Evolutionary conservation across 768 basidiomycete species (phyloP).

Genomic region (Termitomyces heimii): DNA sequence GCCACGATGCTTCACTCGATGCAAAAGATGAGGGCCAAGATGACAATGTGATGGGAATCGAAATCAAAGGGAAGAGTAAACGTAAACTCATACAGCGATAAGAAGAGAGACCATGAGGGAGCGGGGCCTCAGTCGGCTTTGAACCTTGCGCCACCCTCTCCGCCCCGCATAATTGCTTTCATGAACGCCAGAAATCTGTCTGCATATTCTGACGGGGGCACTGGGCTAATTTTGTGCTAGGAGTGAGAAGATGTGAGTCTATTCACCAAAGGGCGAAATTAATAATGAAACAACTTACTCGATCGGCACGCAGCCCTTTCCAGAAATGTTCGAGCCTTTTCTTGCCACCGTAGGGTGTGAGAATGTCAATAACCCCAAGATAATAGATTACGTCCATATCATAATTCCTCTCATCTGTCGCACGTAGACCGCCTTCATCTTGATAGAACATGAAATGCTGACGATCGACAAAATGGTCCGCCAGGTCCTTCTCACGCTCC

Average conservation of each 20-base stretch:
- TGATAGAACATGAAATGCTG: constrained; percentile 91
- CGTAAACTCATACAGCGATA: not conserved
- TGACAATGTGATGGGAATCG: not conserved
- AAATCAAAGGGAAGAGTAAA: not conserved
- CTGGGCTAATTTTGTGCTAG: constrained; percentile 93
- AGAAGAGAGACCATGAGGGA: not conserved
- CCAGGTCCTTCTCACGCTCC: constrained; percentile 34
- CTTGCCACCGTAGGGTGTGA: constrained; percentile 75
- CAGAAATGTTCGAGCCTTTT: constrained; percentile 89
- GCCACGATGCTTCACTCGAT: not conserved
- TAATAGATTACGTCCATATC: constrained; percentile 81
- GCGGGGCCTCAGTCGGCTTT: constrained; percentile 23
- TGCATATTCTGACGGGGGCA: constrained; percentile 82
- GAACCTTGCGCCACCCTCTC: constrained; percentile 53
- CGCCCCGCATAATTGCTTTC: constrained; percentile 80
- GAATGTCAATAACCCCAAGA: constrained; percentile 93
- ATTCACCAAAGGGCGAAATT: not conserved
- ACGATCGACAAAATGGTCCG: constrained; percentile 42
- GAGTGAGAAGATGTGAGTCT: constrained; percentile 5
- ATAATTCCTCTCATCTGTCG: constrained; percentile 82
- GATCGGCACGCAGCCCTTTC: constrained; percentile 85
- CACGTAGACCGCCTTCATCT: constrained; percentile 89
- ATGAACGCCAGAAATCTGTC: constrained; percentile 86
- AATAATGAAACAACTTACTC: constrained; percentile 52
- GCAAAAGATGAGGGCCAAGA: not conserved